A percentile compares a stretch with the other conserved stretches of the same genome.
These are phyloP conservation scores for Cordyceps farinosa DNA, from an alignment of 2,329 filamentous ascomycete genomes.

Conservation along the genomic window DNA sequence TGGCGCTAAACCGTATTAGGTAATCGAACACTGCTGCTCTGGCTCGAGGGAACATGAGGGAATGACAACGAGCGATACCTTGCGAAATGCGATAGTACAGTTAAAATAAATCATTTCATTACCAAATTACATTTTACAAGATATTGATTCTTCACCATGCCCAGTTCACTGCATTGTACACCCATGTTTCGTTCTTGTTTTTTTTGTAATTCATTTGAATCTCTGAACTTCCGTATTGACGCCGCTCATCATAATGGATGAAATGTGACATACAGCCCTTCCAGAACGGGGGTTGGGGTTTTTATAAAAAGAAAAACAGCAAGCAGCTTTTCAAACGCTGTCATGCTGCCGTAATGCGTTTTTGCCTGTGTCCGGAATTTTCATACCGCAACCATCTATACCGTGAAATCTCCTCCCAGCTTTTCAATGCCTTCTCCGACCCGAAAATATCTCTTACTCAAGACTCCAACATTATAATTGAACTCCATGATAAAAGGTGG, in stretches of 20 bases:
- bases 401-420: constrained; percentile 17
- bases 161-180: neutral
- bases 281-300: constrained; percentile 44
- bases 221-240: constrained; percentile 62
- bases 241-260: constrained; percentile 57
- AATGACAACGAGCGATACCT: neutral
- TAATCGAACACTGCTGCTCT: constrained; percentile 31
- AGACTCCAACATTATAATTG: constrained; percentile 25
- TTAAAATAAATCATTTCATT: neutral
- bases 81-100: neutral
- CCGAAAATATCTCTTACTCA: constrained; percentile 31
- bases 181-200: constrained; percentile 18
- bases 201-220: constrained; percentile 38
- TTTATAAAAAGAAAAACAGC: constrained; percentile 53
- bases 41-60: constrained; percentile 12
- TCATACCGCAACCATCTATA: constrained; percentile 23
- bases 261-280: constrained; percentile 63
- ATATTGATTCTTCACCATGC: neutral
- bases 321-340: constrained; percentile 34
- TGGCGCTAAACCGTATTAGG: constrained; percentile 39
- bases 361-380: constrained; percentile 31
- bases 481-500: constrained; percentile 28
- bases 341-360: constrained; percentile 33
- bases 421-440: constrained; percentile 21
- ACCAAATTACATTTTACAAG: neutral